These are phyloP conservation scores for Casuarina cunninghamiana DNA, from an alignment of 306 rosid species.

Conservation along the genomic window DNA sequence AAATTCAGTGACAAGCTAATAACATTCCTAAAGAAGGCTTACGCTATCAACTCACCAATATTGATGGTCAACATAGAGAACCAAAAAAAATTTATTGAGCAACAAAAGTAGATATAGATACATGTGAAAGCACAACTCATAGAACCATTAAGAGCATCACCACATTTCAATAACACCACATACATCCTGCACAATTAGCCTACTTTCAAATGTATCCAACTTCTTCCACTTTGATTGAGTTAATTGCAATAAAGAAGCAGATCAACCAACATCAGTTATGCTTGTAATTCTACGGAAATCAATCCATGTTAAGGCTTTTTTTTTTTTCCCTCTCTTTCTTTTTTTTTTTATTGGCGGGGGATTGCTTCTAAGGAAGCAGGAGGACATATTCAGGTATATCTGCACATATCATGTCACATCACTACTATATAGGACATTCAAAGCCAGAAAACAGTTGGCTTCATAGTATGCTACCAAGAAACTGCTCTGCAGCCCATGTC, in stretches of 20 bases:
- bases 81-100: background rate
- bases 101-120: background rate
- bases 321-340: too few relatives aligned
- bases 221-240: background rate
- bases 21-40: background rate
- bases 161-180: background rate
- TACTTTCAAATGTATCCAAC: background rate
- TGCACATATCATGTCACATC: background rate
- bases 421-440: background rate
- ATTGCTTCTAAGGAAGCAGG: background rate
- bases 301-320: background rate
- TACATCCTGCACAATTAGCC: background rate
- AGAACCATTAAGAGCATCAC: background rate
- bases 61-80: background rate
- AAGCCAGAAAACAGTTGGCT: background rate
- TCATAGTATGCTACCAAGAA: background rate
- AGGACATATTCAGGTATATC: background rate
- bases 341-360: too few relatives aligned
- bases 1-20: background rate
- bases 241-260: background rate
- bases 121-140: background rate
- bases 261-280: background rate
- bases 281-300: background rate
- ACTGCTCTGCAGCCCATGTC: slow-evolving; percentile 6
- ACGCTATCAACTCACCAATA: background rate